phyloP scores from a whole-genome alignment of 2,329 filamentous ascomycete genomes.

The Dothidotthia symphoricarpi region DNA sequence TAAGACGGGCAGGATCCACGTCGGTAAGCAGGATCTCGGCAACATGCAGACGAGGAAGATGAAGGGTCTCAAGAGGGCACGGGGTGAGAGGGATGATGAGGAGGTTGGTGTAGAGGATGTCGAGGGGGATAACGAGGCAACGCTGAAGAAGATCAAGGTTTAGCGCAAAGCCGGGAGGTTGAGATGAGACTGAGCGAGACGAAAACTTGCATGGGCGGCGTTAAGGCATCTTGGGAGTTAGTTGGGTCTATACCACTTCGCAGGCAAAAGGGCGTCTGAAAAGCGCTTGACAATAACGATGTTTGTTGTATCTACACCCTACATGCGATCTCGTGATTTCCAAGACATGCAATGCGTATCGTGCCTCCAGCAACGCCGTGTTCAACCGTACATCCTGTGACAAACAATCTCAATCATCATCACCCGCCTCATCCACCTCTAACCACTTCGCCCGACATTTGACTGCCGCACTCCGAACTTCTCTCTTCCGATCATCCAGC shows the following conservation, averaged over 20 bases:
- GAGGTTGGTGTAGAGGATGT: conserved; percentile 22
- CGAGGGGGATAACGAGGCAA: conserved; percentile 23
- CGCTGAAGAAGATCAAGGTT: conserved; percentile 29
- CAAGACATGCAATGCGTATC: too few species aligned
- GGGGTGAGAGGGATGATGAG: conserved; percentile 44
- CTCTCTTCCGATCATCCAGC: conserved; percentile 62
- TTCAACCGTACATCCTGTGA: too few species aligned
- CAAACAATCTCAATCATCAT: conserved; percentile 43
- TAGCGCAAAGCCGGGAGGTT: conserved; percentile 4
- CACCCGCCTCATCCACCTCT: conserved; percentile 58
- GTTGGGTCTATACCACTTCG: conserved; percentile 26
- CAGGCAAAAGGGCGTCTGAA: conserved; percentile 10
- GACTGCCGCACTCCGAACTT: conserved; percentile 62
- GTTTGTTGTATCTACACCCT: not conserved
- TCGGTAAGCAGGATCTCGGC: conserved; percentile 83
- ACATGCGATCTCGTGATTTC: not conserved
- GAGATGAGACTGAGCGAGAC: not conserved
- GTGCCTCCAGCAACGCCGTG: too few species aligned
- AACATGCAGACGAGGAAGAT: conserved; percentile 95
- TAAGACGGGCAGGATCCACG: conserved; percentile 90
- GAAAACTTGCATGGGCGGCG: conserved; percentile 30
- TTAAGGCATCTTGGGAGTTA: conserved; percentile 25
- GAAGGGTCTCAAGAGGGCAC: conserved; percentile 91
- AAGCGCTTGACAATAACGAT: conserved; percentile 2
- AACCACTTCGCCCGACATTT: conserved; percentile 62